phyloP scores from a whole-genome alignment of 495 filamentous ascomycete genomes.

The Parathielavia hyrcaniae region DNA sequence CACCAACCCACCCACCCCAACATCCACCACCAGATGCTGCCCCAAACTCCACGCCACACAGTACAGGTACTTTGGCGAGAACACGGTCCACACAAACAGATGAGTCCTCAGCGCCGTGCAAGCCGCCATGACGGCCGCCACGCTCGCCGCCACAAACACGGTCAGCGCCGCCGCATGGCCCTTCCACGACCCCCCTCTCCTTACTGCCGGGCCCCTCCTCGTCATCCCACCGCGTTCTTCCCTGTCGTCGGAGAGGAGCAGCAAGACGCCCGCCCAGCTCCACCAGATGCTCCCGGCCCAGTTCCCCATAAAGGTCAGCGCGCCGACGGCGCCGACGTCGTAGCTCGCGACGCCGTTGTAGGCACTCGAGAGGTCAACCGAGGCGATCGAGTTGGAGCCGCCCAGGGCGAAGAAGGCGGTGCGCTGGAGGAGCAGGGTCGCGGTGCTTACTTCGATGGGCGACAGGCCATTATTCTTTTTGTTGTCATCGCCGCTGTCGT shows the following conservation, averaged over 20 bases:
- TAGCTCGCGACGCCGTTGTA: conserved; percentile 77
- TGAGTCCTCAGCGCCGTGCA: conserved; percentile 81
- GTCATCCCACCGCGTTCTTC: conserved; percentile 2
- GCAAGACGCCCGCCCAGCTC: conserved; percentile 53
- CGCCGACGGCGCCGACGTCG: conserved; percentile 59
- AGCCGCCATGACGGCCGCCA: conserved; percentile 75
- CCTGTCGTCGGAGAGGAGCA: conserved; percentile 37
- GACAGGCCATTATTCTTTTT: conserved; percentile 28
- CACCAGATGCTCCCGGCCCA: conserved; percentile 93
- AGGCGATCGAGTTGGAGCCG: conserved; percentile 86
- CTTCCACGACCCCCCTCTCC: conserved; percentile 25
- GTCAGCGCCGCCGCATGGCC: conserved; percentile 57
- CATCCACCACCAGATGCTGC: conserved; percentile 70
- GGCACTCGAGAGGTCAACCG: conserved; percentile 72
- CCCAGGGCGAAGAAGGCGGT: conserved; percentile 85
- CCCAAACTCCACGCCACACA: conserved; percentile 76
- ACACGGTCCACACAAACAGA: conserved; percentile 98
- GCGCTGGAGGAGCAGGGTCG: conserved; percentile 63
- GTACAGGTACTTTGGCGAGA: conserved; percentile 94
- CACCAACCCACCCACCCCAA: conserved; percentile 51
- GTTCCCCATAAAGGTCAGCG: conserved; percentile 79
- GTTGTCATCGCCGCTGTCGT: neutral
- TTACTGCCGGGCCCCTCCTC: conserved; percentile 14
- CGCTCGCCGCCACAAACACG: conserved; percentile 53
- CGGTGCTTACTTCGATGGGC: conserved; percentile 53